Percentiles rank a stretch among this genome's conserved stretches.
These are phyloP conservation scores for Epichloe uncinata DNA, from an alignment of 2,329 filamentous ascomycete genomes.

Conservation along the genomic window DNA sequence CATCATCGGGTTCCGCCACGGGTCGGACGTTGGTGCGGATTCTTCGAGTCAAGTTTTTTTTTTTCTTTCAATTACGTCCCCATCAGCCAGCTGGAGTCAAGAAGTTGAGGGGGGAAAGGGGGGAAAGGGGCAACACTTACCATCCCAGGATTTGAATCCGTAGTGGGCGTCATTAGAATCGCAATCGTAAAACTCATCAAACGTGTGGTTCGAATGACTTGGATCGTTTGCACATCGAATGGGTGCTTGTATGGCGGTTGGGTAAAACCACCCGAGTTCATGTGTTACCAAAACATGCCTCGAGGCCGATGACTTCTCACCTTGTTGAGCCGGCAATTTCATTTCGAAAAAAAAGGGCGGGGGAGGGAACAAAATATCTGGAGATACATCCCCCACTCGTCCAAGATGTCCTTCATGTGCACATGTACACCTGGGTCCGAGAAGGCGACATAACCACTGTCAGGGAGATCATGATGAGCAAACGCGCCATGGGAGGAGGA, in stretches of 20 bases:
- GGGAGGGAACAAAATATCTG: conserved; percentile 17
- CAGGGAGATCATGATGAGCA: no score
- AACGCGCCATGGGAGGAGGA: no score
- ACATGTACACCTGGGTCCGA: conserved; percentile 40
- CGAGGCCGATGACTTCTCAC: conserved; percentile 32
- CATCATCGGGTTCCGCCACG: conserved; percentile 40
- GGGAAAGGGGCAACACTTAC: conserved; percentile 12
- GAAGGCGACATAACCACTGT: conserved; percentile 37
- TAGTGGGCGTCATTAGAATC: conserved; percentile 38
- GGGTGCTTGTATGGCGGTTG: conserved; percentile 32
- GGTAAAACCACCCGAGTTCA: conserved; percentile 39
- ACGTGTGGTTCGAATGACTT: conserved; percentile 26
- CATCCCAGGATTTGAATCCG: conserved; percentile 57
- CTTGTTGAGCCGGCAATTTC: background rate
- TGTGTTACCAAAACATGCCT: conserved; percentile 34
- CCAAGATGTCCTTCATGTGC: conserved; percentile 38
- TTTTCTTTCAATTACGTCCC: no score
- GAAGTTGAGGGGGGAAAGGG: background rate
- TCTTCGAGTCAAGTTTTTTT: conserved; percentile 41
- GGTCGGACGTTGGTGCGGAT: conserved; percentile 42
- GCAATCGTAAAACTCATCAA: conserved; percentile 51
- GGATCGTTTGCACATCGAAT: conserved; percentile 37
- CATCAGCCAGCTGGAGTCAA: background rate
- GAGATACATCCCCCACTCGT: conserved; percentile 42
- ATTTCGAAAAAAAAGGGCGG: no score